These are phyloP conservation scores for Hypoxylon fuscum DNA, from an alignment of 495 filamentous ascomycete species.

Conservation along the genomic window DNA sequence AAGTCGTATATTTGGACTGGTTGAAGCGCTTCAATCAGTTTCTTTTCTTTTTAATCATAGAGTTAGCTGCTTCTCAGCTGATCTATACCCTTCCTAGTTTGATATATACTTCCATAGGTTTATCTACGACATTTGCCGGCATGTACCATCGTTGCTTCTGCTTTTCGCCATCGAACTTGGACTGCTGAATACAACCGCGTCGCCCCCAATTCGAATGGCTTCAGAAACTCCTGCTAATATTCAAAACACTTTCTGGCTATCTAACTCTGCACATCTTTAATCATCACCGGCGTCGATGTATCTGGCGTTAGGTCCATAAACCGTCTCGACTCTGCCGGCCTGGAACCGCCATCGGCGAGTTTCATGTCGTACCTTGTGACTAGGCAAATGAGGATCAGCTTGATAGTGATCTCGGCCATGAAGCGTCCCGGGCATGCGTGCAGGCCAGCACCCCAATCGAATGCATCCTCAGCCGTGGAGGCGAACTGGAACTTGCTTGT, in stretches of 20 bases:
- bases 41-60: too few relatives aligned
- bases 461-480: slow-evolving; percentile 17
- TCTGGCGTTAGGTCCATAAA: slow-evolving; percentile 16
- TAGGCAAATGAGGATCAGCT: slow-evolving; percentile 18
- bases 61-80: too few relatives aligned
- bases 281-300: slow-evolving; percentile 13
- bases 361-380: slow-evolving; percentile 22
- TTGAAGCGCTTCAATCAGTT: too few relatives aligned
- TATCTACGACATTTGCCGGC: too few relatives aligned
- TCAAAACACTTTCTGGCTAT: not conserved
- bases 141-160: too few relatives aligned
- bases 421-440: slow-evolving; percentile 20
- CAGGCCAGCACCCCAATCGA: slow-evolving; percentile 21
- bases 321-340: slow-evolving; percentile 15
- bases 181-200: too few relatives aligned
- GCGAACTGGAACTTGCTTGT: slow-evolving; percentile 25
- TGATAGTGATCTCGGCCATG: slow-evolving; percentile 22
- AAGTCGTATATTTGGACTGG: too few relatives aligned
- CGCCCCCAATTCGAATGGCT: too few relatives aligned
- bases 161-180: too few relatives aligned
- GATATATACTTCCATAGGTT: too few relatives aligned
- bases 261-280: slow-evolving; percentile 11
- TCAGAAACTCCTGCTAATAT: too few relatives aligned
- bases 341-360: slow-evolving; percentile 11
- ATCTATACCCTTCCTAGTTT: too few relatives aligned